phyloP scores from a whole-genome alignment of 768 basidiomycete genomes.

The Auriculariales sp. region DNA sequence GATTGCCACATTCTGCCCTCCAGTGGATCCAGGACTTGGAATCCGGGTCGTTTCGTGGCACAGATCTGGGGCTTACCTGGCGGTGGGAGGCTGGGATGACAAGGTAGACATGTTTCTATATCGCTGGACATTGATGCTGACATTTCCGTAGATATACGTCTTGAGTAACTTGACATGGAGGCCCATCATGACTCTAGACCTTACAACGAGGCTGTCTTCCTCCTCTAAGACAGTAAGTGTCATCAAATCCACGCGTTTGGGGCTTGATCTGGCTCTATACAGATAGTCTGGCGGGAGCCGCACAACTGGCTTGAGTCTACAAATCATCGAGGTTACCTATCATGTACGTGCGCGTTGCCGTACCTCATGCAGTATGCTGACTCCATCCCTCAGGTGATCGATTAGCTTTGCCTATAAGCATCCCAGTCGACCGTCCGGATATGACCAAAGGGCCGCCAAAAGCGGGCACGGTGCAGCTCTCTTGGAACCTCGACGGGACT shows the following conservation, averaged over 20 bases:
- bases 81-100: constrained; percentile 80
- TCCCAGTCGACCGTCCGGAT: constrained; percentile 38
- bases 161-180: constrained; percentile 69
- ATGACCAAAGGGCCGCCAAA: constrained; percentile 48
- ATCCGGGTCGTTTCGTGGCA: constrained; percentile 74
- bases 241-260: no score
- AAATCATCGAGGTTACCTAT: constrained; percentile 73
- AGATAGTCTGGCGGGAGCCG: constrained; percentile 80
- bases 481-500: constrained; percentile 70
- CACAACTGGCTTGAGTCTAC: constrained; percentile 71
- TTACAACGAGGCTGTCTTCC: no score
- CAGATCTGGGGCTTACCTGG: constrained; percentile 69
- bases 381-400: constrained; percentile 37
- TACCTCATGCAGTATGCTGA: not conserved
- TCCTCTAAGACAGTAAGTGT: no score
- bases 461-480: constrained; percentile 53
- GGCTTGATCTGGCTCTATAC: constrained; percentile 2
- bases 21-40: constrained; percentile 70
- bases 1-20: constrained; percentile 53
- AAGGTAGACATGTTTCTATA: constrained; percentile 31
- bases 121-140: not conserved
- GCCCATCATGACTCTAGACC: constrained; percentile 44
- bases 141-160: constrained; percentile 43
- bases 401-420: constrained; percentile 37
- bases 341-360: constrained; percentile 43